A percentile compares a stretch with the other conserved stretches of the same genome.
phyloP scores from a whole-genome alignment of 2,329 filamentous ascomycete genomes.

The Calonectria henricotiae region DNA sequence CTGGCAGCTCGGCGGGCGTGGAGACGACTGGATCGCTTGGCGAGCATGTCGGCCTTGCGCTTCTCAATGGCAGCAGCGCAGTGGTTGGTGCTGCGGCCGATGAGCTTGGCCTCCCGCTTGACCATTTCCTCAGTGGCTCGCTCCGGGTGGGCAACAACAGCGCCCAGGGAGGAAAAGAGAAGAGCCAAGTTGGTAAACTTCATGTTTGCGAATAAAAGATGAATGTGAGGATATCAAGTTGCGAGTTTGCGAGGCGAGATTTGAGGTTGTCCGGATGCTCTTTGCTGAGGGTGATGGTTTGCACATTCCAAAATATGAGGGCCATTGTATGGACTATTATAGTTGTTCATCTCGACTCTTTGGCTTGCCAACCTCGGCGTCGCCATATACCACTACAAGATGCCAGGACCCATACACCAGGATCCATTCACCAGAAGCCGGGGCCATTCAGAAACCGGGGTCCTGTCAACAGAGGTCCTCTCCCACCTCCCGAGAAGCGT shows the following conservation, averaged over 20 bases:
- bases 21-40: slow-evolving; percentile 31
- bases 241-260: background rate
- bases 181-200: slow-evolving; percentile 28
- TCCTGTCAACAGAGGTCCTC: background rate
- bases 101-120: slow-evolving; percentile 29
- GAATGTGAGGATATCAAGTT: background rate
- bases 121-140: slow-evolving; percentile 24
- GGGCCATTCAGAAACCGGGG: background rate
- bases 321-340: slow-evolving; percentile 1
- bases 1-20: slow-evolving; percentile 30
- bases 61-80: slow-evolving; percentile 38
- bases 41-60: slow-evolving; percentile 32
- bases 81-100: slow-evolving; percentile 36
- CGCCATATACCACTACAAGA: background rate
- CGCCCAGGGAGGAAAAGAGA: slow-evolving; percentile 18
- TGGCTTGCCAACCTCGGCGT: slow-evolving; percentile 1
- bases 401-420: background rate
- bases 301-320: background rate
- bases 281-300: slow-evolving; percentile 12
- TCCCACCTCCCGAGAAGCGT: background rate
- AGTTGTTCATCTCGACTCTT: background rate
- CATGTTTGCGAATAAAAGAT: slow-evolving; percentile 12
- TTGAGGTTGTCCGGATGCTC: background rate
- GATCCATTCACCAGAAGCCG: too few species aligned
- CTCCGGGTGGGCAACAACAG: slow-evolving; percentile 31